Evolutionary conservation across 2,329 filamentous ascomycete species (phyloP).

Genomic region (Apiospora phragmitis): DNA sequence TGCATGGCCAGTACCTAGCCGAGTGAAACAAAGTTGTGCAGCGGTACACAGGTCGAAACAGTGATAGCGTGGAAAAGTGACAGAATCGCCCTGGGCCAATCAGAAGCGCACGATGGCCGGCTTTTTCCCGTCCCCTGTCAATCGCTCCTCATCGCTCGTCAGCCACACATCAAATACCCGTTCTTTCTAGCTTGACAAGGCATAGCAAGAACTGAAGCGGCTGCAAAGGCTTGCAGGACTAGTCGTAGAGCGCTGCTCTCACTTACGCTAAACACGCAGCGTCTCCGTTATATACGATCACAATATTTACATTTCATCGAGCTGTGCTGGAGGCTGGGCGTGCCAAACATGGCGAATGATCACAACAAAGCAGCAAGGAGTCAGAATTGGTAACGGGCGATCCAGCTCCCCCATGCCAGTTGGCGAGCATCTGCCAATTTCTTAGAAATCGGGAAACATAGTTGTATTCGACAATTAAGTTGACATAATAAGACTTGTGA

Average conservation of each 20-base stretch:
- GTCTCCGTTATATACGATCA: background rate
- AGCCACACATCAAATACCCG: background rate
- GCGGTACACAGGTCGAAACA: background rate
- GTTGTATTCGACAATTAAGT: background rate
- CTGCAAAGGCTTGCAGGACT: too few species aligned
- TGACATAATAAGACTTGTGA: background rate
- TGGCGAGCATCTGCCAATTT: background rate
- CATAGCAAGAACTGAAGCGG: background rate
- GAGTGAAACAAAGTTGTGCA: slow-evolving; percentile 2
- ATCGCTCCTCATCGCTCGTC: background rate
- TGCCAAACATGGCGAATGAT: background rate
- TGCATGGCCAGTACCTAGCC: background rate
- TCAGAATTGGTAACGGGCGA: background rate
- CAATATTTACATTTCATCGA: background rate
- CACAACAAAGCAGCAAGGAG: background rate
- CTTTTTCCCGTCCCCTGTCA: background rate
- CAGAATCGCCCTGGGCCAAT: background rate
- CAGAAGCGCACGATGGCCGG: background rate
- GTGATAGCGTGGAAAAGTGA: slow-evolving; percentile 4
- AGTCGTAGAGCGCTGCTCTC: background rate
- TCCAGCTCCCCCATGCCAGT: background rate
- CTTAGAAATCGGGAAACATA: background rate
- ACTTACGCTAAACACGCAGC: background rate
- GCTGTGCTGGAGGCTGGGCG: background rate
- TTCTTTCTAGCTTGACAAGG: background rate